A percentile compares a stretch with the other conserved stretches of the same genome.
Evolutionary conservation across 129 eudicot genomes (phyloP).

Genomic region (Flaveria sonorensis): DNA sequence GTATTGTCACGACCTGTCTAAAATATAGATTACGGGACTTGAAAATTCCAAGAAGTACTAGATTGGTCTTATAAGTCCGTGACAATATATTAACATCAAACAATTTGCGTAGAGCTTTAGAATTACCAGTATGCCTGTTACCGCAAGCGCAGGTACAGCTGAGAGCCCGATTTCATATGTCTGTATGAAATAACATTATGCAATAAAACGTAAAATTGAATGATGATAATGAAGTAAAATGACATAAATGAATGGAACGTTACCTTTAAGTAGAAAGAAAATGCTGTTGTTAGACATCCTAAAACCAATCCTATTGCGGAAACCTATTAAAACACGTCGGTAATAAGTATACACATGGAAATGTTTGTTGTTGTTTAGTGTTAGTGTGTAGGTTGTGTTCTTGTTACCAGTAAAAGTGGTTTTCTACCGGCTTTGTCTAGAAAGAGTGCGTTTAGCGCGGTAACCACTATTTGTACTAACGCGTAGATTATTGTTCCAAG

Average conservation of each 20-base stretch:
- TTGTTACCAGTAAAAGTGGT: slow-evolving; percentile 64
- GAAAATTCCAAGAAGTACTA: background rate
- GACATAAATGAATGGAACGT: background rate
- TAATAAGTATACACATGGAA: background rate
- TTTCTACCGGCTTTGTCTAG: slow-evolving; percentile 70
- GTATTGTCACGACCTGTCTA: background rate
- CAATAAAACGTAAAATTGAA: background rate
- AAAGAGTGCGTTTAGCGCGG: slow-evolving; percentile 50
- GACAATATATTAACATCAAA: background rate
- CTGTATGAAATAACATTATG: slow-evolving; percentile 38
- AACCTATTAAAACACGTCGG: slow-evolving; percentile 42
- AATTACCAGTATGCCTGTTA: slow-evolving; percentile 71
- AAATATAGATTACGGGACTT: background rate
- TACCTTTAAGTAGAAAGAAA: slow-evolving; percentile 84
- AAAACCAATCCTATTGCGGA: slow-evolving; percentile 71
- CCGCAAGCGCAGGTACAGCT: slow-evolving; percentile 75
- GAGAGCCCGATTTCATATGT: slow-evolving; percentile 52
- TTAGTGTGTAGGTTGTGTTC: background rate
- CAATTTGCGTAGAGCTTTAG: background rate
- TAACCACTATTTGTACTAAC: slow-evolving; percentile 54
- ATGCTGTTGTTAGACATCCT: slow-evolving; percentile 62
- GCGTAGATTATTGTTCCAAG: slow-evolving; percentile 70
- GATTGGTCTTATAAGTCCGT: background rate
- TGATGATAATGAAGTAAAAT: background rate
- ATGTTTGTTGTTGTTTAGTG: background rate